phyloP scores from a whole-genome alignment of 768 basidiomycete species.

The Saitozyma podzolica region DNA sequence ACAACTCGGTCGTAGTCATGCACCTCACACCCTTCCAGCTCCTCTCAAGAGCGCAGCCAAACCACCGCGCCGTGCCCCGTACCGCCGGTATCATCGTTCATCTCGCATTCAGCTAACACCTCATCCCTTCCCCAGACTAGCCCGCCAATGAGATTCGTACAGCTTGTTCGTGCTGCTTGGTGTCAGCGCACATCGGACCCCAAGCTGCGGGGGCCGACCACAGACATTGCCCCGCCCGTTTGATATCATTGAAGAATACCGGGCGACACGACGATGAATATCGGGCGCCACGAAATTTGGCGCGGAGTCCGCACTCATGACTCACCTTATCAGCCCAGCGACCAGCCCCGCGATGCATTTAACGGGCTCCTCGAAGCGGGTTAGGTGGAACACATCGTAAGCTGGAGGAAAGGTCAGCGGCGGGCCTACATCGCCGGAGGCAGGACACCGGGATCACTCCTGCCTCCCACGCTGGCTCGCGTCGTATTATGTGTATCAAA shows the following conservation, averaged over 20 bases:
- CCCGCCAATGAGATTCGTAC: constrained; percentile 37
- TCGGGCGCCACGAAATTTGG: not conserved
- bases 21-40: too few species aligned
- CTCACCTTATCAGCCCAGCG: constrained; percentile 39
- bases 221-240: too few species aligned
- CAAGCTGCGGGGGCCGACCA: too few species aligned
- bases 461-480: not conserved
- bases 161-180: constrained; percentile 30
- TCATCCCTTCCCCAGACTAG: constrained; percentile 34
- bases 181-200: not conserved
- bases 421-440: too few species aligned
- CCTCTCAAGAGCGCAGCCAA: too few species aligned
- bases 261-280: too few species aligned
- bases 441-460: too few species aligned
- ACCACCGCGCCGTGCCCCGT: too few species aligned
- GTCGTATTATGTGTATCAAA: too few species aligned
- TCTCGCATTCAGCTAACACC: not conserved
- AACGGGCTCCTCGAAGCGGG: constrained; percentile 41
- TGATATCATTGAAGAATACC: too few species aligned
- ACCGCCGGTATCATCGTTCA: too few species aligned
- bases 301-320: not conserved
- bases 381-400: constrained; percentile 42
- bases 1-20: too few species aligned
- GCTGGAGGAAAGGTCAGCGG: constrained; percentile 11
- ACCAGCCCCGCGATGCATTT: constrained; percentile 39